Evolutionary conservation across 2,329 filamentous ascomycete species (phyloP).

Genomic region (Westerdykella sp.): DNA sequence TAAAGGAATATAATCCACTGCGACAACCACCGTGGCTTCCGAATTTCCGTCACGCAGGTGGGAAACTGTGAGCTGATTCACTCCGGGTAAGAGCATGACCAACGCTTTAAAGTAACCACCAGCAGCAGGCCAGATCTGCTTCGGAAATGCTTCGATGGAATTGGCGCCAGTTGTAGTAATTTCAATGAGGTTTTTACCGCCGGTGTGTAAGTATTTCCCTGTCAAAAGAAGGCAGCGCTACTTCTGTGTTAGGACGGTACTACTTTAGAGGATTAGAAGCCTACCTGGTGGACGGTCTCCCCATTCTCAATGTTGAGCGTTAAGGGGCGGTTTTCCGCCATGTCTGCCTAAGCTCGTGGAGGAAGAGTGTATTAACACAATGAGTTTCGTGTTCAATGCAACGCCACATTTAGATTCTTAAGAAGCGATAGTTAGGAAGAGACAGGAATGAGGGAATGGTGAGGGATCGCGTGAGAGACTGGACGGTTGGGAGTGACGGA

Average conservation of each 20-base stretch:
- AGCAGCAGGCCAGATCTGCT: slow-evolving; percentile 30
- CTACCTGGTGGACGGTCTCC: slow-evolving; percentile 24
- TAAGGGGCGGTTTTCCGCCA: neutral
- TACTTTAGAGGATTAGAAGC: no score
- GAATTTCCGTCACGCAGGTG: slow-evolving; percentile 16
- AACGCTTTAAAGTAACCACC: slow-evolving; percentile 30
- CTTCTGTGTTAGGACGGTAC: neutral
- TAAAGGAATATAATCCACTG: slow-evolving; percentile 24
- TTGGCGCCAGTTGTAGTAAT: slow-evolving; percentile 14
- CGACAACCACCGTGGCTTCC: slow-evolving; percentile 8
- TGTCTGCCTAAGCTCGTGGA: no score
- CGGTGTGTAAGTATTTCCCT: slow-evolving; percentile 15
- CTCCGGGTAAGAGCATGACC: slow-evolving; percentile 24
- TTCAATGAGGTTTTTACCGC: slow-evolving; percentile 15
- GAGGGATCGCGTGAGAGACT: no score
- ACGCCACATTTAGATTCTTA: no score
- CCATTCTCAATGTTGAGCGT: slow-evolving; percentile 21
- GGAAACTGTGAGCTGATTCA: slow-evolving; percentile 17
- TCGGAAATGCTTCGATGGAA: slow-evolving; percentile 17
- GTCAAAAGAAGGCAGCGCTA: slow-evolving; percentile 27
- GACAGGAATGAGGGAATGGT: no score
- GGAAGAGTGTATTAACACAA: no score
- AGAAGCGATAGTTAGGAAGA: no score
- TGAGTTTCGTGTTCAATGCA: no score
- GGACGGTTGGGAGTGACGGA: no score